Evolutionary conservation across 768 basidiomycete species (phyloP).

Genomic region (Pleurotus sapidus): DNA sequence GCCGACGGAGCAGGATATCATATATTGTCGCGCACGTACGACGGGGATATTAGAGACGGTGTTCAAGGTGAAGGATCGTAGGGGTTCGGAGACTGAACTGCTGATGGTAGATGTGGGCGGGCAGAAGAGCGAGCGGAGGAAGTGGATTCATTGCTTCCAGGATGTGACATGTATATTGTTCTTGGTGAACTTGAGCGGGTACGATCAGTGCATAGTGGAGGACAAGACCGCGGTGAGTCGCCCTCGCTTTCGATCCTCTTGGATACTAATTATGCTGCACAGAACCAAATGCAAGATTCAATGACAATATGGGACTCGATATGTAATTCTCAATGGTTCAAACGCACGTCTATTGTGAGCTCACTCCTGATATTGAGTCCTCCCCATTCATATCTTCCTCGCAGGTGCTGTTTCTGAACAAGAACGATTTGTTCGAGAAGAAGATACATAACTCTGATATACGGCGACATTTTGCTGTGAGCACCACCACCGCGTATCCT

Average conservation of each 20-base stretch:
- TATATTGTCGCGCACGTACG: constrained; percentile 81
- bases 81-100: constrained; percentile 44
- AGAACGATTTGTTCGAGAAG: constrained; percentile 88
- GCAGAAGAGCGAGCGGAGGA: constrained; percentile 89
- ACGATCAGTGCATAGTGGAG: constrained; percentile 92
- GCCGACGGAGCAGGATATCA: constrained; percentile 85
- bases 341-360: constrained; percentile 86
- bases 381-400: not conserved
- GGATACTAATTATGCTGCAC: not conserved
- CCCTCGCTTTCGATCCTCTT: not conserved
- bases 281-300: constrained; percentile 99
- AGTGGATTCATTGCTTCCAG: constrained; percentile 96
- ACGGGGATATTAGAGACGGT: constrained; percentile 90
- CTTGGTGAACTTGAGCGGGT: constrained; percentile 87
- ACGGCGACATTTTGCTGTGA: constrained; percentile 83
- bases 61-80: constrained; percentile 70
- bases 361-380: constrained; percentile 1
- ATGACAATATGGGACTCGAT: constrained; percentile 98
- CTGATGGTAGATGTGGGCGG: constrained; percentile 94
- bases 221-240: constrained; percentile 81
- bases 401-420: constrained; percentile 93
- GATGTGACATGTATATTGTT: constrained; percentile 94
- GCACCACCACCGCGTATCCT: constrained; percentile 16
- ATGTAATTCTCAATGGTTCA: constrained; percentile 98
- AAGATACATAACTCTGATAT: constrained; percentile 84